Evolutionary conservation across 163 green algal species (phyloP), one percentile per base, ranked within the genome.

Genomic region (Scenedesmus sp.): DNA sequence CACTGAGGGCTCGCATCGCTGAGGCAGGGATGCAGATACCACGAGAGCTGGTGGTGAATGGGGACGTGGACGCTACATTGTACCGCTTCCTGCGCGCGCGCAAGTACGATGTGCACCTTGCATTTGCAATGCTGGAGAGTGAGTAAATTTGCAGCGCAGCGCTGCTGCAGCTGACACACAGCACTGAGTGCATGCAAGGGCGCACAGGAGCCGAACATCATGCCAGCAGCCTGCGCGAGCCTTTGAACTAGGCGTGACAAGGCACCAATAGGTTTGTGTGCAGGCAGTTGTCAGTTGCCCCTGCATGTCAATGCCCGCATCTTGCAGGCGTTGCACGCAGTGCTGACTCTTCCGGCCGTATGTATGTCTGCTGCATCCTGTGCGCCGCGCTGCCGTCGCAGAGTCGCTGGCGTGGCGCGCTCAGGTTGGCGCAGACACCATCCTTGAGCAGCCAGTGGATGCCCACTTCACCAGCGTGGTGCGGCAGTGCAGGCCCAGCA

Each of bases 91-190:
- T 92, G 56, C 72, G 89, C 12, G 89, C 89, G 33, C 83, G 89
- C 40, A 92, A 92, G 56, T 89, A 82, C 53, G 83, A 90, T 46
- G 72, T 92, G 40, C 78, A 92, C n/a, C 43, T 51, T 12, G 83
- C 89, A 13, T 82, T 65, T 44, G 73, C 53, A 13, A 92, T 92
- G 89, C 83, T 92, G 16, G 83, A 92, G 51, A 92, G 88, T 92
- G 53, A 81, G 87, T 43, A n/a, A n/a, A n/a, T n/a, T 12, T 81
- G 83, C 56, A 51, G 20, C 12, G 26, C 82, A 79, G 20, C 51
- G 51, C 16, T 59, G 35, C 12, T 80, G 61, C 61, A 89, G 43
- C 26, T 43, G 5, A 13, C 13, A 22, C 30, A 9, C 30, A 43
- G 80, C 78, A 56, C 20, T 12, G n/a, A 4, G 37, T 86, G 43